Evolutionary conservation across 1,139 yeast genomes (phyloP).

Genomic region (Pichia sp.): DNA sequence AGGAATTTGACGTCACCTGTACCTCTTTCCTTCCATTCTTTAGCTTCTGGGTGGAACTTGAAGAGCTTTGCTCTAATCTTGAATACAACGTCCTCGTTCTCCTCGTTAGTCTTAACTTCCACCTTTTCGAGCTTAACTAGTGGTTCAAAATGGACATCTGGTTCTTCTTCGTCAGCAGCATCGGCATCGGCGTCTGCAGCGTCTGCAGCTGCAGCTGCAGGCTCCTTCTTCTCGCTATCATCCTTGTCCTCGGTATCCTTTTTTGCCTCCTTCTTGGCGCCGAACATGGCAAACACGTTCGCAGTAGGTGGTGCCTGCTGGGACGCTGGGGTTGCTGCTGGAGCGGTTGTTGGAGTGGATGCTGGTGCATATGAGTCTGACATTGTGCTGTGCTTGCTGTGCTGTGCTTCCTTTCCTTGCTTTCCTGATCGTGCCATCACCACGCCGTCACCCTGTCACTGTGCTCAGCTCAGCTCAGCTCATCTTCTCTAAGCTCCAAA

Average conservation of each 20-base stretch:
- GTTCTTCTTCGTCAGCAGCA: conserved; percentile 79
- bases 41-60: conserved; percentile 65
- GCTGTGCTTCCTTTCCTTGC: no score
- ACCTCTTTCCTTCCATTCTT: conserved; percentile 99
- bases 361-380: conserved; percentile 9
- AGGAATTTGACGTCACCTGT: conserved; percentile 97
- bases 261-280: conserved; percentile 40
- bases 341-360: conserved; percentile 9
- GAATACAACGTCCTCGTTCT: conserved; percentile 81
- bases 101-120: conserved; percentile 95
- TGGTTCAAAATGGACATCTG: conserved; percentile 96
- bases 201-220: conserved; percentile 28
- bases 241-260: conserved; percentile 21
- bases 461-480: no score
- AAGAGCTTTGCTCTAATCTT: conserved; percentile 94
- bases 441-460: no score
- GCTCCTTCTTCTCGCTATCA: conserved; percentile 23
- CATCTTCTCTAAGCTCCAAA: no score
- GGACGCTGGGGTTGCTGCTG: conserved; percentile 14
- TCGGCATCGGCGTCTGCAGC: conserved; percentile 39
- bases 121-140: conserved; percentile 91
- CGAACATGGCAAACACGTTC: conserved; percentile 84
- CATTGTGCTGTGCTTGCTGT: no score
- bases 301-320: conserved; percentile 54
- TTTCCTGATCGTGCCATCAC: no score